A percentile compares a stretch with the other conserved stretches of the same genome.
phyloP scores from a whole-genome alignment of 2,329 filamentous ascomycete genomes.

The Myrmaecium sp. region DNA sequence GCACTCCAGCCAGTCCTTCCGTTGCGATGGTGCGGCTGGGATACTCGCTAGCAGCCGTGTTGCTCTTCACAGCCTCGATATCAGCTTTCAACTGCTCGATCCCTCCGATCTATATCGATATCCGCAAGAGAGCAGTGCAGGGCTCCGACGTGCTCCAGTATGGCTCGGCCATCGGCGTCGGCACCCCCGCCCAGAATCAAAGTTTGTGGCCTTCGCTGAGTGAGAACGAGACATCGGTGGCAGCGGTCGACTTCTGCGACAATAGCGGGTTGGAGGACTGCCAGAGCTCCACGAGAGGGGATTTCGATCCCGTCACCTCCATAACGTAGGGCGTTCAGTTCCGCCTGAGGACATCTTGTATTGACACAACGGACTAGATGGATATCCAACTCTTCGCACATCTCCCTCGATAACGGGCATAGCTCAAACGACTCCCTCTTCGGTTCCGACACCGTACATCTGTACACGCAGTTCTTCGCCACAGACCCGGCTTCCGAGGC shows the following conservation, averaged over 20 bases:
- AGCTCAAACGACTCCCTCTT: constrained; percentile 11
- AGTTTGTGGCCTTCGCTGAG: constrained; percentile 26
- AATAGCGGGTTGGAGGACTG: constrained; percentile 17
- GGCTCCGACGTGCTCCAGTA: constrained; percentile 23
- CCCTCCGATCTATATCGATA: constrained; percentile 26
- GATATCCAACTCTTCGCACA: too few relatives aligned
- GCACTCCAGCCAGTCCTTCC: constrained; percentile 4
- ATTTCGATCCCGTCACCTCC: constrained; percentile 15
- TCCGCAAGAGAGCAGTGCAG: constrained; percentile 26
- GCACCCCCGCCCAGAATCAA: constrained; percentile 26
- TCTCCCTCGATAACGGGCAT: constrained; percentile 13
- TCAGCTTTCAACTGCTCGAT: constrained; percentile 22
- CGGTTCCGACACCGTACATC: constrained; percentile 17
- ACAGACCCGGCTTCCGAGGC: constrained; percentile 20
- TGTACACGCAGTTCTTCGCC: constrained; percentile 25
- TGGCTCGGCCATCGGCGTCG: constrained; percentile 28
- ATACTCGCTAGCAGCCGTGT: constrained; percentile 13
- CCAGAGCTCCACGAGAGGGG: constrained; percentile 16
- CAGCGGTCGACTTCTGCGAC: constrained; percentile 18
- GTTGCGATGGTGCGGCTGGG: constrained; percentile 13
- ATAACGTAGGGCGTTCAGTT: constrained; percentile 15
- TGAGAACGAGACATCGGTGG: constrained; percentile 25
- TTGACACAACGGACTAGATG: constrained; percentile 1
- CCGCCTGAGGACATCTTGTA: too few relatives aligned
- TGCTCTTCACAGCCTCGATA: constrained; percentile 19